Base-by-base conservation (phyloP, 1,284 basidiomycete species). In the Fomitopsis betulina region DNA sequence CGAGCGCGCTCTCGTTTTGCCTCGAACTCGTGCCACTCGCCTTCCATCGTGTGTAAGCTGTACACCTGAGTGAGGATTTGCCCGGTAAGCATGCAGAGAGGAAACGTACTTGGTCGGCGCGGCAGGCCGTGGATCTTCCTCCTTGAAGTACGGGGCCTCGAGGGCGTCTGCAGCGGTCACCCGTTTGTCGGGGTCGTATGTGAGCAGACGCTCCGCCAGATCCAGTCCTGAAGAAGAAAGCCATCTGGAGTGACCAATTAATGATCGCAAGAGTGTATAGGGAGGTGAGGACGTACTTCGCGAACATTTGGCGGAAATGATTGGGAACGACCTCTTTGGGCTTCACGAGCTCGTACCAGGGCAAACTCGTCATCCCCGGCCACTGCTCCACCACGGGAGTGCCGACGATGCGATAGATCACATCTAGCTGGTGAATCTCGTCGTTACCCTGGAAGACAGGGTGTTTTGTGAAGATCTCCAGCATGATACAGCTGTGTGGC, bases 311-410 rank as follows among this genome's bases (percentile, higher is more conserved):
- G 50, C 89, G 78, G 69, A 98, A 92, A 56, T 81, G 83, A 63
- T 90, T 88, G 35, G 84, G 81, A 15, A 93, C 74, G 19, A 76
- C 71, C 51, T 92, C 86, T 63, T 84, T 87, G 0, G 97, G 94
- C 70, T 94, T 93, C 53, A 98, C 89, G n/a, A 99, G 84, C 71
- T 99, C 97, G 72, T 93, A 99, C 97, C 97, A 99, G 3, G 97
- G 96, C 58, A 99, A 75, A 64, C 87, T 86, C 5, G 84, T 81
- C 30, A 97, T 78, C 5, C 82, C 86, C 0, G 91, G 85, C 97
- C 97, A 99, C 45, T 84, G 82, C 30, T 87, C 83, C n/a, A 84
- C 72, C 13, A 83, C 85, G 0, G 96, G 94, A 0, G 96, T 96
- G 12, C 98, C 98, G 65, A 98, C 82, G 47, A 96, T 81, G 59